Conservation (phyloP, 768 basidiomycete species). For the Mycena epipterygia region DNA sequence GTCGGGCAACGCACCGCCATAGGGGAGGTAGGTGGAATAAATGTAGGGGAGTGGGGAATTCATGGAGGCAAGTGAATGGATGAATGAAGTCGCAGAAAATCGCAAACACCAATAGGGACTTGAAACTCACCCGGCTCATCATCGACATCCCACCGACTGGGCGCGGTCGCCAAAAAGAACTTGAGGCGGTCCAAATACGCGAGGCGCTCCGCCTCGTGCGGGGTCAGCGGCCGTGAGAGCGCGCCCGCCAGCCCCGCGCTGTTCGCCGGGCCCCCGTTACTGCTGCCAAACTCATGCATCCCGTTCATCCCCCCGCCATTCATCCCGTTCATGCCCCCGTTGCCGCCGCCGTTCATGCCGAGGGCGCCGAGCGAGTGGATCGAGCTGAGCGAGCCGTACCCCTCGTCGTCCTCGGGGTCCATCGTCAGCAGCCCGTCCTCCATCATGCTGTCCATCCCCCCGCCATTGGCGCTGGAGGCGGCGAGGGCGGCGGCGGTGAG, state of each 20-base stretch:
- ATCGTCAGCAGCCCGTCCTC: conserved; percentile 28
- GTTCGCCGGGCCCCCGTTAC: conserved; percentile 43
- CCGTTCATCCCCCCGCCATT: neutral
- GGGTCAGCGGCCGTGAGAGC: conserved; percentile 70
- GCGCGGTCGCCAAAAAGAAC: conserved; percentile 90
- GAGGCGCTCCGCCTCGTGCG: conserved; percentile 77
- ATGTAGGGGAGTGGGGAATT: too few relatives aligned
- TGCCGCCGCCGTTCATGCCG: neutral
- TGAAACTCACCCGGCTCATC: conserved; percentile 17
- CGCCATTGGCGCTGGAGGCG: conserved; percentile 12
- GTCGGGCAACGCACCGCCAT: too few relatives aligned
- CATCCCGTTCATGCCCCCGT: neutral
- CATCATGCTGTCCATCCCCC: conserved; percentile 1
- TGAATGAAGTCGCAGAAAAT: neutral
- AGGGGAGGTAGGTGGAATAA: too few relatives aligned
- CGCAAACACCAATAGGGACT: too few relatives aligned
- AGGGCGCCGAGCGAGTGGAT: too few relatives aligned
- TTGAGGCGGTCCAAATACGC: conserved; percentile 88
- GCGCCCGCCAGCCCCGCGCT: too few relatives aligned
- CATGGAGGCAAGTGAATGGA: too few relatives aligned
- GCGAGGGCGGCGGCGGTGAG: too few relatives aligned
- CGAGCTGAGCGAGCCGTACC: neutral
- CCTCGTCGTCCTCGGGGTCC: conserved; percentile 23
- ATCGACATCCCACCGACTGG: conserved; percentile 73
- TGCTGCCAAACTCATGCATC: neutral